Evolutionary conservation across 495 filamentous ascomycete species (phyloP).

Genomic region (Annulohypoxylon bovei): DNA sequence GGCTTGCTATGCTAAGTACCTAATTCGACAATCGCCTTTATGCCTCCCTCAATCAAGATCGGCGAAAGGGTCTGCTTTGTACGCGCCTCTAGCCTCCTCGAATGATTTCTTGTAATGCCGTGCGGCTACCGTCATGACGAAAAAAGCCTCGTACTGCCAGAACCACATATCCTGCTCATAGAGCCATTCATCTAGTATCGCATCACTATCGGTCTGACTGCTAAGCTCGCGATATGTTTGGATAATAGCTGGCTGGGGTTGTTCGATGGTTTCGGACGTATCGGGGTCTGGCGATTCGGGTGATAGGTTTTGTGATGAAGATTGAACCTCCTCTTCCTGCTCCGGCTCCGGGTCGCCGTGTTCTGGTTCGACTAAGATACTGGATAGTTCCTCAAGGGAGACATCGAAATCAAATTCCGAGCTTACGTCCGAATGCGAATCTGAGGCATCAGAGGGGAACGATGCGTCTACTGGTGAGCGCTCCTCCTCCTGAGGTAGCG

Average conservation of each 20-base stretch:
- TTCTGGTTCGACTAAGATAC: neutral
- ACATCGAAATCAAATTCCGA: neutral
- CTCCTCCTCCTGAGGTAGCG: neutral
- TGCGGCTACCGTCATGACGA: neutral
- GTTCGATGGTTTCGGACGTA: neutral
- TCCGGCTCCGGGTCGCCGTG: neutral
- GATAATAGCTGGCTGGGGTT: neutral
- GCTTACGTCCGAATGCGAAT: neutral
- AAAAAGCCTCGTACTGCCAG: conserved; percentile 33
- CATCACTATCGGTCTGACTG: neutral
- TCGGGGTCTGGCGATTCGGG: too few relatives aligned
- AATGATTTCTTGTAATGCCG: conserved; percentile 11
- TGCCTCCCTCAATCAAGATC: conserved; percentile 11
- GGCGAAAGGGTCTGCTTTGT: conserved; percentile 25
- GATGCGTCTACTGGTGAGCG: neutral
- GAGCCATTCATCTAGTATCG: conserved; percentile 6
- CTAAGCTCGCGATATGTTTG: neutral
- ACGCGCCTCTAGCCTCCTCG: neutral
- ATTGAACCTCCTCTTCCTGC: neutral
- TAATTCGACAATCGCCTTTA: neutral
- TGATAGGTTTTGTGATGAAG: neutral
- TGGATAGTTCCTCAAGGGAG: neutral
- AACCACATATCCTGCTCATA: conserved; percentile 11
- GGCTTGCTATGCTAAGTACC: neutral
- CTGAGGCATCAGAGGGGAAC: neutral